A percentile compares a stretch with the other conserved stretches of the same genome.
These are phyloP conservation scores for Guyanaporus albipodus DNA, from an alignment of 768 basidiomycete species.

Conservation along the genomic window DNA sequence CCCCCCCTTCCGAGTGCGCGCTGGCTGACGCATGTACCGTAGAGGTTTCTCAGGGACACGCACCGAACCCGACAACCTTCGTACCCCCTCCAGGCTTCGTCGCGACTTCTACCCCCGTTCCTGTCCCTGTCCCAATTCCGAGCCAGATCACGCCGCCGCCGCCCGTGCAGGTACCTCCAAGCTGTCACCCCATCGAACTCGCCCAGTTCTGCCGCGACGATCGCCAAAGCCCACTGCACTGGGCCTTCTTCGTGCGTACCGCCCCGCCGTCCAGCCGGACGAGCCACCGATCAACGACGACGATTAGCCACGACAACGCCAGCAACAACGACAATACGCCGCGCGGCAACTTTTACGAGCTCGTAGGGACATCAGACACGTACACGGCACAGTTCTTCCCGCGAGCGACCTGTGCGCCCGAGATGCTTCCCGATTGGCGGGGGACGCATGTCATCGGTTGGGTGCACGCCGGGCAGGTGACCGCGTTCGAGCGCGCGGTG, in stretches of 20 bases:
- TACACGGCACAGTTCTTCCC: slow-evolving; percentile 16
- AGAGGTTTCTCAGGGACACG: too few relatives aligned
- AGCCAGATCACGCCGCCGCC: neutral
- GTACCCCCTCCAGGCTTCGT: slow-evolving; percentile 2
- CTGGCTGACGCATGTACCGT: too few relatives aligned
- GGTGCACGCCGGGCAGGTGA: slow-evolving; percentile 11
- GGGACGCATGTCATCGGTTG: slow-evolving; percentile 25
- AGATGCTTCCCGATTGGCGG: slow-evolving; percentile 19
- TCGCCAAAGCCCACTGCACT: slow-evolving; percentile 19
- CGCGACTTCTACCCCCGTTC: neutral
- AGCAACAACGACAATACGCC: too few relatives aligned
- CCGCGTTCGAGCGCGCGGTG: slow-evolving; percentile 14
- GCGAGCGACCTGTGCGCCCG: slow-evolving; percentile 5
- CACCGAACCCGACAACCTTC: too few relatives aligned
- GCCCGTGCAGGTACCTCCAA: slow-evolving; percentile 15
- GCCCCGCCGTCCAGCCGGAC: neutral
- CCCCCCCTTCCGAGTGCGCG: too few relatives aligned
- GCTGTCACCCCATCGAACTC: slow-evolving; percentile 24
- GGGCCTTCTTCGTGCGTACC: slow-evolving; percentile 31
- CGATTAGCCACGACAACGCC: too few relatives aligned
- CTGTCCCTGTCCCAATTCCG: neutral
- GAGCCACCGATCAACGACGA: too few relatives aligned
- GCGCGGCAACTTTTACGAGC: slow-evolving; percentile 29
- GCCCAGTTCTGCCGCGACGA: slow-evolving; percentile 29
- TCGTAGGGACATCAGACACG: slow-evolving; percentile 25